Percentiles rank a stretch among this genome's conserved stretches.
Evolutionary conservation across 2,329 filamentous ascomycete species (phyloP).

Genomic region (Botrytis medusae): DNA sequence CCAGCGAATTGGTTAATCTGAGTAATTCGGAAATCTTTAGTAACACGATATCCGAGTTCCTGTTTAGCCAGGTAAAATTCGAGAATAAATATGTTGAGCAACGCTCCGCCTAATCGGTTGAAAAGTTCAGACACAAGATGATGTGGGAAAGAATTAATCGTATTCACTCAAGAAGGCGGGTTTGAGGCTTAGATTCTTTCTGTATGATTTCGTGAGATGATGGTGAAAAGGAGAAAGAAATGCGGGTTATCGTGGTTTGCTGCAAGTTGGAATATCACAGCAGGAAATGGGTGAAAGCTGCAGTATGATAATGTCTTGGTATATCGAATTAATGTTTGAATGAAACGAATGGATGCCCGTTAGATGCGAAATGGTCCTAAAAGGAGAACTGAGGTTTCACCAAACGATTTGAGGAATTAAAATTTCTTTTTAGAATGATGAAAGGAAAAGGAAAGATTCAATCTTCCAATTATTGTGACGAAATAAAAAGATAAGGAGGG

Average conservation of each 20-base stretch:
- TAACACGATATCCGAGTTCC: slow-evolving; percentile 6
- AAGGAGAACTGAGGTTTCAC: slow-evolving; percentile 9
- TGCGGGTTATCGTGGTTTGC: slow-evolving; percentile 21
- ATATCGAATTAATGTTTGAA: neutral
- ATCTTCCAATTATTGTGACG: neutral
- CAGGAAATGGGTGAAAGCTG: slow-evolving; percentile 17
- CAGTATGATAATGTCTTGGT: slow-evolving; percentile 17
- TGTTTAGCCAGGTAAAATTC: slow-evolving; percentile 13
- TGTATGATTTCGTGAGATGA: slow-evolving; percentile 7
- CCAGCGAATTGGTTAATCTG: neutral
- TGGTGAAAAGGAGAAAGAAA: slow-evolving; percentile 11
- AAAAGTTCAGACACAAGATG: slow-evolving; percentile 12
- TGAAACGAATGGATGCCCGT: slow-evolving; percentile 13
- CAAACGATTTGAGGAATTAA: neutral
- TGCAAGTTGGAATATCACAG: slow-evolving; percentile 13
- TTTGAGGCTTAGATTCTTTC: slow-evolving; percentile 1
- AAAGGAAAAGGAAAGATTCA: slow-evolving; percentile 14
- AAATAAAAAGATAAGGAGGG: neutral
- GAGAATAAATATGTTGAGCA: slow-evolving; percentile 18
- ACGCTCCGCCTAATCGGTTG: slow-evolving; percentile 11
- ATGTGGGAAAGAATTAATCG: slow-evolving; percentile 4
- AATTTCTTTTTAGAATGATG: neutral
- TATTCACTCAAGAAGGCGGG: neutral
- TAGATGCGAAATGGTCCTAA: slow-evolving; percentile 11
- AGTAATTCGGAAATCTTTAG: neutral